Percentiles rank a stretch among this genome's conserved stretches.
These are phyloP conservation scores for Dorcoceras hygrometricum DNA, from an alignment of 257 asterid species.

Conservation along the genomic window DNA sequence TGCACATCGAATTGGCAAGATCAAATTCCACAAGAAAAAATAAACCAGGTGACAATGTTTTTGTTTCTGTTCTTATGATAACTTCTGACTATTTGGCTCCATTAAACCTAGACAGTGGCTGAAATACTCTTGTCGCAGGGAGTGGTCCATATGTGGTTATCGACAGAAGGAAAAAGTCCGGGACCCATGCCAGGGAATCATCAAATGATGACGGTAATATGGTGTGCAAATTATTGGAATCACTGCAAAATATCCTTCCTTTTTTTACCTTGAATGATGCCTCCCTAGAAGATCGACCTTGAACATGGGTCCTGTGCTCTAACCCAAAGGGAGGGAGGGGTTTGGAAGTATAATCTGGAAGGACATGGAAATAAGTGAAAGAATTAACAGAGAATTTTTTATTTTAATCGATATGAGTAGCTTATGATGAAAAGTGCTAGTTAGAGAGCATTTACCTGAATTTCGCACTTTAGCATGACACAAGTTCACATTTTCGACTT, in stretches of 20 bases:
- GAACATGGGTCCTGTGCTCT: neutral
- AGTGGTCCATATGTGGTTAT: constrained; percentile 93
- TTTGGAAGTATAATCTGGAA: constrained; percentile 1
- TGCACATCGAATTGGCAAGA: constrained; percentile 96
- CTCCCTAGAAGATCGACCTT: neutral
- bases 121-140: constrained; percentile 45
- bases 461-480: constrained; percentile 1
- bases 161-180: constrained; percentile 61
- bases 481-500: constrained; percentile 20
- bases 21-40: constrained; percentile 84
- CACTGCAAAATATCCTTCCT: constrained; percentile 11
- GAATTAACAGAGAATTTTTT: neutral
- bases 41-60: constrained; percentile 57
- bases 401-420: neutral
- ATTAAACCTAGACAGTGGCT: constrained; percentile 18
- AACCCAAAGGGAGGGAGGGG: neutral
- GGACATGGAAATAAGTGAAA: constrained; percentile 1
- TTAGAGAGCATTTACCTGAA: constrained; percentile 2
- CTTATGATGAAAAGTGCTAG: neutral
- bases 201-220: constrained; percentile 75
- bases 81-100: constrained; percentile 3
- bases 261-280: neutral
- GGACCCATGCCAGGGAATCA: constrained; percentile 47
- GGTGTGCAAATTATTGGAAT: constrained; percentile 7
- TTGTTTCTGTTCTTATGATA: neutral